Percentiles rank a stretch among this genome's conserved stretches.
Conservation (phyloP, 148 eudicot species). For the Nyssa sinensis region DNA sequence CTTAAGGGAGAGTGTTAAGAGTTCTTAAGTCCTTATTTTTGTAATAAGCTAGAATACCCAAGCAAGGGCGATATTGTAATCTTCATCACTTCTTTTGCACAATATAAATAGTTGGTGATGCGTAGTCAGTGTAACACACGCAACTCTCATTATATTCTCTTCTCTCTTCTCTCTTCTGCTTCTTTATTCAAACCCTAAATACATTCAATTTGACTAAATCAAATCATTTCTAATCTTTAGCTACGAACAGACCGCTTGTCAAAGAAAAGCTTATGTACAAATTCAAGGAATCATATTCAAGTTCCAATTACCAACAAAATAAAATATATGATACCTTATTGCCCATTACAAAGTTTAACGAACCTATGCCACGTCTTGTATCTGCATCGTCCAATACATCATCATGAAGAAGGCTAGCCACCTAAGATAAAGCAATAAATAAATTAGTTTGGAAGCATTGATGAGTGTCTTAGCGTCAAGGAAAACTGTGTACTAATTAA, state of each 20-base stretch:
- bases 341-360: constrained; percentile 74
- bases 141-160: neutral
- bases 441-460: constrained; percentile 4
- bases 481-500: too few relatives aligned
- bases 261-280: neutral
- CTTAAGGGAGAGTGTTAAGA: too few relatives aligned
- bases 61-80: too few relatives aligned
- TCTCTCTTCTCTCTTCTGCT: too few relatives aligned
- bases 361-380: constrained; percentile 85
- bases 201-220: too few relatives aligned
- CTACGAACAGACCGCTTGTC: neutral
- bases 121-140: neutral
- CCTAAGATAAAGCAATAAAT: constrained; percentile 33
- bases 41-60: too few relatives aligned
- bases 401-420: constrained; percentile 99
- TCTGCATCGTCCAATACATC: constrained; percentile 99
- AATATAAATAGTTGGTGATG: too few relatives aligned
- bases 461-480: neutral
- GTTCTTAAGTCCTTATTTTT: too few relatives aligned
- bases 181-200: too few relatives aligned
- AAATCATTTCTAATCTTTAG: too few relatives aligned
- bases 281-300: neutral
- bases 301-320: neutral
- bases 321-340: constrained; percentile 54
- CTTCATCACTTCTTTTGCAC: too few relatives aligned